Conservation (phyloP, 345 rosid genomes). For the Erysimum cheiranthoides region DNA sequence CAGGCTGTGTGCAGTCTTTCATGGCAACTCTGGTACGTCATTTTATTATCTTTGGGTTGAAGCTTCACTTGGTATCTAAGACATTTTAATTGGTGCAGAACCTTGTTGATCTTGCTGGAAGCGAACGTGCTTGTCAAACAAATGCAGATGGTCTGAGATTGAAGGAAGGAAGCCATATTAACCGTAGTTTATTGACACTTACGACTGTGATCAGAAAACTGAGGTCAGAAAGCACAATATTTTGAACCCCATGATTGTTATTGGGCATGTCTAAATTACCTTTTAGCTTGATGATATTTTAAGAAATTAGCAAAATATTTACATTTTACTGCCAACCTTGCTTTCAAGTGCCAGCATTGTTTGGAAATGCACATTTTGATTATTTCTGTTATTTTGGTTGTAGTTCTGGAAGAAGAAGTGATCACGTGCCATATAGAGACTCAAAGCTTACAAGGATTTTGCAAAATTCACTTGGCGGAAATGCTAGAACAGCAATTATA, state of each 20-base stretch:
- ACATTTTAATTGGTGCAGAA: conserved; percentile 59
- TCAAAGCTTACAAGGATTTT: conserved; percentile 95
- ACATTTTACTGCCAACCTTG: background rate
- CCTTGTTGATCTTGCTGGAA: conserved; percentile 99
- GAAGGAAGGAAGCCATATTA: conserved; percentile 96
- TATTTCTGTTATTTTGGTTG: conserved; percentile 43
- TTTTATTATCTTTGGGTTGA: conserved; percentile 28
- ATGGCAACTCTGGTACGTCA: conserved; percentile 84
- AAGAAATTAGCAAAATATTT: conserved; percentile 3
- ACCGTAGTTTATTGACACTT: conserved; percentile 92
- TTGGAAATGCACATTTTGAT: conserved; percentile 19
- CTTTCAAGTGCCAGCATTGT: conserved; percentile 7
- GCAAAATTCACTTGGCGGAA: conserved; percentile 98
- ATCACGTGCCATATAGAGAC: conserved; percentile 92
- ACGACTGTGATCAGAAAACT: conserved; percentile 95
- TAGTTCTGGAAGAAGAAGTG: conserved; percentile 75
- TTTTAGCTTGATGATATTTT: conserved; percentile 17
- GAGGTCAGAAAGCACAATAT: conserved; percentile 60
- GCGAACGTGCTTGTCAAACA: conserved; percentile 92
- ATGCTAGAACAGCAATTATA: conserved; percentile 95
- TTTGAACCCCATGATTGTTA: conserved; percentile 17
- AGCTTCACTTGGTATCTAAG: conserved; percentile 24
- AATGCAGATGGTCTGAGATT: conserved; percentile 79
- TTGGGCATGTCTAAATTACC: conserved; percentile 23
- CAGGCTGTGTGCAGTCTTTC: conserved; percentile 79